Evolutionary conservation across 176 grass and related monocot genomes (phyloP).

Genomic region (Musa troglodytarum): DNA sequence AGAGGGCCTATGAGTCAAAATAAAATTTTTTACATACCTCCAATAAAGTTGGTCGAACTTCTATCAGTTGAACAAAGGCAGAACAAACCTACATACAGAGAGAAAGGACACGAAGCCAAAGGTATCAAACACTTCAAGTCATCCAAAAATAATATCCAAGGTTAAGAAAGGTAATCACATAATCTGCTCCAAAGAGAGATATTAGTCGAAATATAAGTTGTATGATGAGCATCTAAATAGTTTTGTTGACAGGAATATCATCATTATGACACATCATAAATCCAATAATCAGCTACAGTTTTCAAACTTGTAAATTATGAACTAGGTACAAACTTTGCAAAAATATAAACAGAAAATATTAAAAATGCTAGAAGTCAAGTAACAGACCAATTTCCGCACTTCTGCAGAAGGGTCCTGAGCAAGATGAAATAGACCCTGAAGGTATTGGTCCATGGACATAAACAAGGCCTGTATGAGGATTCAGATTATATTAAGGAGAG

Average conservation of each 20-base stretch:
- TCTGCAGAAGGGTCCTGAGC: slow-evolving; percentile 74
- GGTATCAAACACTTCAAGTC: background rate
- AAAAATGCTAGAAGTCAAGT: background rate
- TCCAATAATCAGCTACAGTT: background rate
- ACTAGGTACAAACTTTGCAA: background rate
- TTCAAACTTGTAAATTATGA: background rate
- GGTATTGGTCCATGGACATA: slow-evolving; percentile 93
- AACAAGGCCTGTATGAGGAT: slow-evolving; percentile 53
- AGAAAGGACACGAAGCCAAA: slow-evolving; percentile 4
- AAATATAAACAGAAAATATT: background rate
- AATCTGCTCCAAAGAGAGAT: background rate
- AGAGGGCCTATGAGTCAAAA: background rate
- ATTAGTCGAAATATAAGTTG: background rate
- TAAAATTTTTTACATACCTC: slow-evolving; percentile 42
- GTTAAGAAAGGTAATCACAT: background rate
- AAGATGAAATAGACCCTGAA: slow-evolving; percentile 91
- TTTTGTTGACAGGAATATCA: background rate
- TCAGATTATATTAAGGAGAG: slow-evolving; percentile 13
- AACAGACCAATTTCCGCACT: slow-evolving; percentile 80
- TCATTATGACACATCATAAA: background rate
- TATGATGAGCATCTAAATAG: no score
- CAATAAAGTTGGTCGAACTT: slow-evolving; percentile 80
- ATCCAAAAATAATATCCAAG: background rate
- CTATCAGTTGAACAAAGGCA: slow-evolving; percentile 92
- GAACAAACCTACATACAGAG: slow-evolving; percentile 56